Evolutionary conservation across 257 asterid genomes (phyloP), one percentile per base, ranked within the genome.

Genomic region (Rubia yunnanensis): DNA sequence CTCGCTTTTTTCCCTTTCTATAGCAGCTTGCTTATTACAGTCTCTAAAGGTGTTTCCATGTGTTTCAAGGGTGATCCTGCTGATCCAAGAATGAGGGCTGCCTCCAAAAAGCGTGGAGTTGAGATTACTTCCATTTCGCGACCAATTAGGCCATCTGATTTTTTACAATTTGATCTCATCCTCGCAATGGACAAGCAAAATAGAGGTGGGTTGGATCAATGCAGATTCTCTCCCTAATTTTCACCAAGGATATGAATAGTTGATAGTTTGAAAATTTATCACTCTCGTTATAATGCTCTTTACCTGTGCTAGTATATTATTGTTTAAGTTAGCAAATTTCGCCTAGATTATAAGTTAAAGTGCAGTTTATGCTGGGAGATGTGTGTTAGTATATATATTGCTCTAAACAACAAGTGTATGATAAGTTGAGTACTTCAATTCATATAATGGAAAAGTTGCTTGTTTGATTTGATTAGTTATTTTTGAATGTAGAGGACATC

Each of bases 11-110:
- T 14, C 54, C 2, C 9, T 35, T 31, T 63, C 10, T 7, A n/a
- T 26, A 20, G 32, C 48, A 61, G 53, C 10, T 48, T 23, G 38
- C 30, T 46, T 23, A 20, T 11, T 24, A 22, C 32, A 18, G 2
- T 71, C 24, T 20, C 52, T 26, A 28, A 27, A 0, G 14, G 57
- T 63, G 58, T 73, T 61, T 70, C 35, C 60, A 46, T 59, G 23
- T 13, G 1, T 64, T 27, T 56, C 3, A 63, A 94, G 99, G 99
- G 97, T 18, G 73, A 84, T 75, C 85, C 79, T 72, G 99, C 99
- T 11, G 99, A 92, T 68, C 85, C 97, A 27, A 82, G 99, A 78
- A 90, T 90, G 99, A 86, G 88, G 80, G 92, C 90, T 57, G 87
- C 99, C 68, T 85, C 97, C 1, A 88, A 86, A 66, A 83, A 73